These are phyloP conservation scores for Cudoniella acicularis DNA, from an alignment of 495 filamentous ascomycete genomes.

Conservation along the genomic window DNA sequence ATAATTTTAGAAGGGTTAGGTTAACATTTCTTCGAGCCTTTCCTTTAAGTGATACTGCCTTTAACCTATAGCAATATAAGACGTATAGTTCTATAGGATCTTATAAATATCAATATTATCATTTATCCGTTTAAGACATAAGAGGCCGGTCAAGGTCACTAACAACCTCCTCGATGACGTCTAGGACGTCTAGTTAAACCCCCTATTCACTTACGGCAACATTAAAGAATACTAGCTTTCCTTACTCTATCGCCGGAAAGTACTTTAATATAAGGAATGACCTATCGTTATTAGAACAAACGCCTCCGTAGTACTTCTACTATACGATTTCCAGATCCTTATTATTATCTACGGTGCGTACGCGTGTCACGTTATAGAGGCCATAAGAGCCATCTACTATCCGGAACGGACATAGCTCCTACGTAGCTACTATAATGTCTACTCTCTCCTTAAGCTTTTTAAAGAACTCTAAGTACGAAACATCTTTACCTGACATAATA, in stretches of 20 bases:
- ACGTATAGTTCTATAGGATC: not conserved
- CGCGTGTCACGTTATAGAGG: not conserved
- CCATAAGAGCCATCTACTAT: not conserved
- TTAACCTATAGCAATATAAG: not conserved
- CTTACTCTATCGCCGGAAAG: not conserved
- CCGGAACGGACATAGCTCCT: not conserved
- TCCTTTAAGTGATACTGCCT: not conserved
- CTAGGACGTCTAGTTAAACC: not conserved
- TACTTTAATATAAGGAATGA: not conserved
- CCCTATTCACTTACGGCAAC: not conserved
- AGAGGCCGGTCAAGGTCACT: not conserved
- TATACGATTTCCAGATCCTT: not conserved
- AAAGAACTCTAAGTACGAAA: not conserved
- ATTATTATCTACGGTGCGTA: not conserved
- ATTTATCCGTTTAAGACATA: not conserved
- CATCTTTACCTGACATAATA: not conserved
- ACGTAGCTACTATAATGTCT: not conserved
- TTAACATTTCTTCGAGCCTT: not conserved
- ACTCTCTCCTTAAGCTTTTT: constrained; percentile 1
- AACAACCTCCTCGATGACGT: not conserved
- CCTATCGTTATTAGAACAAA: not conserved
- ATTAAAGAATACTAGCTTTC: not conserved
- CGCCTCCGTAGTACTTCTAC: not conserved
- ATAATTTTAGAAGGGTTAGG: not conserved
- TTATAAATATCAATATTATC: not conserved